Evolutionary conservation across 1,284 basidiomycete genomes (phyloP).

Genomic region (Stereum hirsutum): DNA sequence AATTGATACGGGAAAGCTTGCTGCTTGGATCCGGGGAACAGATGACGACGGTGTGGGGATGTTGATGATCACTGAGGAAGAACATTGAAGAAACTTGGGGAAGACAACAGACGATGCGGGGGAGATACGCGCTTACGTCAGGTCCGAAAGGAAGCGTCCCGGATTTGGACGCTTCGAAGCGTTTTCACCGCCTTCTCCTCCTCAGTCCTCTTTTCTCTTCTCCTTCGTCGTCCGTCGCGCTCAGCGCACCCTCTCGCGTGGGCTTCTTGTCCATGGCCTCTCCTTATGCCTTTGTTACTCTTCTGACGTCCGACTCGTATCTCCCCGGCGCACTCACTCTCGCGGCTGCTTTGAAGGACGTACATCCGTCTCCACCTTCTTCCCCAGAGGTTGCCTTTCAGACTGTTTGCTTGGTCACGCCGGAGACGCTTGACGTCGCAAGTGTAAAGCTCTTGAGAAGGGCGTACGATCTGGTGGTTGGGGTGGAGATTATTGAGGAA

Average conservation of each 20-base stretch:
- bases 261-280: conserved; percentile 38
- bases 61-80: too few relatives aligned
- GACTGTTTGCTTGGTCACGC: conserved; percentile 90
- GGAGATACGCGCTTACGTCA: too few relatives aligned
- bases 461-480: conserved; percentile 81
- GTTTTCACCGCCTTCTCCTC: too few relatives aligned
- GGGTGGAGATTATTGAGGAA: conserved; percentile 80
- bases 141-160: too few relatives aligned
- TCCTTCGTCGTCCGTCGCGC: conserved; percentile 9
- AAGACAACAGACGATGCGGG: too few relatives aligned
- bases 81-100: too few relatives aligned
- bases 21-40: too few relatives aligned
- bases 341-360: conserved; percentile 73
- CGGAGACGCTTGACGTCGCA: conserved; percentile 84
- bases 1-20: too few relatives aligned
- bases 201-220: too few relatives aligned
- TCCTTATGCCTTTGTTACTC: conserved; percentile 79
- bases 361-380: conserved; percentile 53
- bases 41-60: too few relatives aligned
- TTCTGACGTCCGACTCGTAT: conserved; percentile 86
- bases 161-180: too few relatives aligned
- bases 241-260: conserved; percentile 10
- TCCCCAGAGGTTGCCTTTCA: conserved; percentile 63
- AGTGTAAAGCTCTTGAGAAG: conserved; percentile 76
- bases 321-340: conserved; percentile 88